These are phyloP conservation scores for Epichloe amarillans DNA, from an alignment of 2,329 filamentous ascomycete species.

Conservation along the genomic window DNA sequence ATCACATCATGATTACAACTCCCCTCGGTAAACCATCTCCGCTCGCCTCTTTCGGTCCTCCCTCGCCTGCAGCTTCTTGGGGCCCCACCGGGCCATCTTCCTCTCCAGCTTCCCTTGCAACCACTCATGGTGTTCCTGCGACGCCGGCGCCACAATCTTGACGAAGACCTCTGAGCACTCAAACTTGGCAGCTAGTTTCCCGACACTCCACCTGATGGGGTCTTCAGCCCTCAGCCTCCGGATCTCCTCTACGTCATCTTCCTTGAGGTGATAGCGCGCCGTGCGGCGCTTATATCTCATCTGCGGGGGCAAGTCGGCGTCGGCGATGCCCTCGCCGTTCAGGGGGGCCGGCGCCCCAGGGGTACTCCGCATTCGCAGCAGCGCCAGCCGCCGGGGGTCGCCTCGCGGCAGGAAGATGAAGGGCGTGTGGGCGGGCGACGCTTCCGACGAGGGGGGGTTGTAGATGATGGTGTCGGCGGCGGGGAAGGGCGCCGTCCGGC, in stretches of 20 bases:
- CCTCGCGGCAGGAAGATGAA: constrained; percentile 49
- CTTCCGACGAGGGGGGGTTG: constrained; percentile 41
- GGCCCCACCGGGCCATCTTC: constrained; percentile 43
- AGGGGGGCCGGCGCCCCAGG: constrained; percentile 13
- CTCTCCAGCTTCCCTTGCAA: constrained; percentile 32
- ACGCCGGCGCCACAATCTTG: constrained; percentile 41
- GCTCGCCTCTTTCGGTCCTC: constrained; percentile 42
- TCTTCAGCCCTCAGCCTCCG: constrained; percentile 38
- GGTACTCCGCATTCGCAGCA: constrained; percentile 29
- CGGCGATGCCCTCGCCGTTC: constrained; percentile 3
- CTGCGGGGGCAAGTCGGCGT: constrained; percentile 20
- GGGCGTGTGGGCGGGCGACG: constrained; percentile 51
- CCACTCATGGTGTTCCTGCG: constrained; percentile 32
- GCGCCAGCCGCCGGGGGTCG: constrained; percentile 39
- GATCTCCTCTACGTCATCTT: constrained; percentile 46
- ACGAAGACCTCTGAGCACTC: constrained; percentile 43
- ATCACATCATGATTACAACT: constrained; percentile 27
- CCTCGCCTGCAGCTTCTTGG: constrained; percentile 37
- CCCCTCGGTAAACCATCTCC: constrained; percentile 36
- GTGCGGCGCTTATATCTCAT: constrained; percentile 22
- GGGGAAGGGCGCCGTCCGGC: constrained; percentile 17
- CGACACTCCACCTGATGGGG: constrained; percentile 41
- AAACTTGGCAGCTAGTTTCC: constrained; percentile 38
- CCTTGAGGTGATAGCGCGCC: constrained; percentile 37
- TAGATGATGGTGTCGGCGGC: constrained; percentile 34